A percentile compares a stretch with the other conserved stretches of the same genome.
Evolutionary conservation across 257 asterid genomes (phyloP).

Genomic region (Lycium barbarum): DNA sequence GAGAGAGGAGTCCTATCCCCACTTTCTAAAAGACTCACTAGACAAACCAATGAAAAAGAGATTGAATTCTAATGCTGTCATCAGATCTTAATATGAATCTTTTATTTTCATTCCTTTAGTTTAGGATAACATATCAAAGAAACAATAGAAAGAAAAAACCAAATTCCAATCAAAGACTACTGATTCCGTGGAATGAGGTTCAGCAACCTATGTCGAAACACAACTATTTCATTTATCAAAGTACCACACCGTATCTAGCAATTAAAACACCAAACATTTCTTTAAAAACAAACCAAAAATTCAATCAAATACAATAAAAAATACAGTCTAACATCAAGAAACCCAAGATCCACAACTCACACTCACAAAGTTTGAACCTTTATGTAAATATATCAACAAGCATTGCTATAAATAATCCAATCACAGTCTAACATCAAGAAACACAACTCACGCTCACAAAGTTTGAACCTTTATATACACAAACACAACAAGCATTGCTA

Average conservation of each 20-base stretch:
- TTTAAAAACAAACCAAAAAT: not conserved
- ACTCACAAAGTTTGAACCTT: not conserved
- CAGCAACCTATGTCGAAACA: not conserved
- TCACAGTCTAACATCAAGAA: slow-evolving; percentile 19
- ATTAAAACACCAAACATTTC: not conserved
- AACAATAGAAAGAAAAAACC: slow-evolving; percentile 17
- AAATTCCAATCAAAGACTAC: not conserved
- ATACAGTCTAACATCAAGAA: slow-evolving; percentile 18
- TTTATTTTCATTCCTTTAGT: not conserved
- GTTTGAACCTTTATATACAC: not conserved
- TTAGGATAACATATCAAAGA: not conserved
- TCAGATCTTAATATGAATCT: not conserved
- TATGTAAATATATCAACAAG: not conserved
- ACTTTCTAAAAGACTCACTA: not conserved
- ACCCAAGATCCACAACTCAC: not conserved
- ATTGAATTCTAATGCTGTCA: not conserved
- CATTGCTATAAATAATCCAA: not conserved
- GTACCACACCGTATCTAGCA: slow-evolving; percentile 8
- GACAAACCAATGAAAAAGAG: slow-evolving; percentile 8
- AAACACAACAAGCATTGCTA: not conserved
- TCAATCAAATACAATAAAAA: slow-evolving; percentile 13
- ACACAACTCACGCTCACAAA: not conserved
- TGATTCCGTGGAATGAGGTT: not conserved
- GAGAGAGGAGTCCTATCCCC: not conserved
- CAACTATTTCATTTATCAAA: not conserved